Evolutionary conservation across 495 filamentous ascomycete genomes (phyloP), one percentile per base, ranked within the genome.

Genomic region (Astrothelium macrocarpum): DNA sequence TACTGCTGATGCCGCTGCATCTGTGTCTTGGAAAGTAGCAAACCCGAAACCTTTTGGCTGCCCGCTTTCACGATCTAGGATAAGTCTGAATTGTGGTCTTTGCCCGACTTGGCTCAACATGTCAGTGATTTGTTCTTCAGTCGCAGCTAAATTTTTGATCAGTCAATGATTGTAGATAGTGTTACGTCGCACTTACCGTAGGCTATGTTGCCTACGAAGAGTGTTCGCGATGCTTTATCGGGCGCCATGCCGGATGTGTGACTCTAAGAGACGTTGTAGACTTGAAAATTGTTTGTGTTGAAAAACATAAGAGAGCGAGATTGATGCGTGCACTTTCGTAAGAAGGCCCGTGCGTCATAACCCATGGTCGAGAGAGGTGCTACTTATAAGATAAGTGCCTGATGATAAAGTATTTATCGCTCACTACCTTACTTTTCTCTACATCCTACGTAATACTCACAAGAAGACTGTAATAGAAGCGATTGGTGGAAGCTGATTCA

Each of bases 11-110:
- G 93, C 90, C 23, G 94, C 94, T 7, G 90, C 89, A 70, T 98
- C 94, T 75, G 78, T 80, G 68, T 98, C 94, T 29, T 87, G 84
- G 70, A 91, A 98, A 68, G 97, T 93, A 45, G 90, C 90, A 70
- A 98, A 98, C 26, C 94, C 94, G 71, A 95, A 98, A 14, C 94
- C 94, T 74, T 97, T 97, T 0, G 94, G 94, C 49, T 89, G 85
- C 2, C 95, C 94, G 0, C 92, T 97, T 67, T 97, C 93, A 10
- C 88, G 87, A 76, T 98, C 95, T 78, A 96, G 94, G 68, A 97
- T 91, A 16, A 98, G 80, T 34, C 94, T 86, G 74, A 98, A 97
- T 70, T 87, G 91, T n/a, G 93, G 76, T 0, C 97, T 93, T 61
- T 88, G 87, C 14, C 94, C 94, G 56, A 88, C 91, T 32, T 85